Base-by-base conservation (phyloP, 352 stramenopile genomes). In the Thalassiosira hispida region DNA sequence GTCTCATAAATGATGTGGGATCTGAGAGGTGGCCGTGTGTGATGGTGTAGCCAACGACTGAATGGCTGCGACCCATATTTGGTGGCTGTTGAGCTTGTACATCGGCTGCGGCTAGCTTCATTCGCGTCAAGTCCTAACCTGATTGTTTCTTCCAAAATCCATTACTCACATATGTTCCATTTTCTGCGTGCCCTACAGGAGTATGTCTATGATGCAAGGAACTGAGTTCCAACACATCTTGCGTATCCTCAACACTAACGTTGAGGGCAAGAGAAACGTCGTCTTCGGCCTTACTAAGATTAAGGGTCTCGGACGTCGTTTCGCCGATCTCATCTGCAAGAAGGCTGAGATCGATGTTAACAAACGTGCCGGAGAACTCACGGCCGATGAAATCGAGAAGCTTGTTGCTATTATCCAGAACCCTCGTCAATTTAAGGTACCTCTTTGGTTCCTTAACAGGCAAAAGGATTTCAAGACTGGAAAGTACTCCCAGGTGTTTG, bases 181-280 rank as follows among this genome's bases (percentile, higher is more conserved):
- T n/a, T n/a, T n/a, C n/a, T n/a, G n/a, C n/a, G n/a, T n/a, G n/a
- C n/a, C n/a, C n/a, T n/a, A 52, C 29, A 81, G 72, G 72, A 81
- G 72, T 71, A 70, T 73, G 62, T 90, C 88, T 51, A 88, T 94
- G 78, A 92, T 94, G 85, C 89, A 94, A 92, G 94, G 95, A 84
- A 95, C 93, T 86, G 97, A 99, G 90, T 99, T 99, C 92, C 97
- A 99, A 91, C 97, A 99, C 95, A 99, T 99, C 94, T 95, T 99
- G 84, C 97, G 97, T 99, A 98, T 99, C 92, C 96, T 99, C 83
- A 99, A 99, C 94, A 99, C 97, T 79, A 99, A 99, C 95, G 97
- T 99, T 90, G 97, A 99, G 93, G 97, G 97, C 94, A 97, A 97
- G 91, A 94, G 96, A 83, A 99, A 96, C 90, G 92, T 97, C 52